A percentile compares a stretch with the other conserved stretches of the same genome.
These are phyloP conservation scores for Pholiota molesta DNA, from an alignment of 768 basidiomycete species.

Conservation along the genomic window DNA sequence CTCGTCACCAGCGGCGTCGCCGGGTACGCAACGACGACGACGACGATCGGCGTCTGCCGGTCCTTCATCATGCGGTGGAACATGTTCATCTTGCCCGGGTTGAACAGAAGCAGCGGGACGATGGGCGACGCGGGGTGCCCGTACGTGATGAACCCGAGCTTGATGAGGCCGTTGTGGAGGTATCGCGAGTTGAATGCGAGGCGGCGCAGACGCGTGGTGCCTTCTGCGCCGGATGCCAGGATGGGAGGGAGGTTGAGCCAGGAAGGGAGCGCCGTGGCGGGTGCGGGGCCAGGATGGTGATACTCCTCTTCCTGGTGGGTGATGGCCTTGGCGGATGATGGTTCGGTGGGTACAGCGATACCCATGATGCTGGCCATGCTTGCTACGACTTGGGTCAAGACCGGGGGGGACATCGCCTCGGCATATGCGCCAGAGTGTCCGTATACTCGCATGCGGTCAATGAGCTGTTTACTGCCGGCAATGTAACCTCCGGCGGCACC, in stretches of 20 bases:
- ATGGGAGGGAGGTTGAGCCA: conserved; percentile 79
- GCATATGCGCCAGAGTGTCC: conserved; percentile 86
- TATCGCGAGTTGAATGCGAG: conserved; percentile 97
- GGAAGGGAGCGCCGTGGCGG: conserved; percentile 62
- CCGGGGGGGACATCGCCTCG: conserved; percentile 89
- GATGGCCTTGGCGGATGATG: conserved; percentile 19
- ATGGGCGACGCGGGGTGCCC: conserved; percentile 92
- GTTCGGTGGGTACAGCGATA: conserved; percentile 45
- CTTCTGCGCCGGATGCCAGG: conserved; percentile 84
- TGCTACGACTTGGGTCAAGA: conserved; percentile 88
- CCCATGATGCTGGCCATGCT: conserved; percentile 99
- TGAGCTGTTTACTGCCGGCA: conserved; percentile 77
- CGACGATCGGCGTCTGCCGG: conserved; percentile 77
- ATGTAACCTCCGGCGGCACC: conserved; percentile 96
- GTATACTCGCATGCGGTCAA: conserved; percentile 79
- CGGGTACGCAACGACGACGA: conserved; percentile 90
- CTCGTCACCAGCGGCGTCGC: conserved; percentile 89
- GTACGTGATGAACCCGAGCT: conserved; percentile 96
- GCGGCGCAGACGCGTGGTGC: conserved; percentile 77
- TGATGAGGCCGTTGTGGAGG: conserved; percentile 81
- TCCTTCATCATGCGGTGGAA: conserved; percentile 90
- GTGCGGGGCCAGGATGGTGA: conserved; percentile 70
- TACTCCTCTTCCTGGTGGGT: conserved; percentile 20
- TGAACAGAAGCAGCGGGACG: conserved; percentile 89
- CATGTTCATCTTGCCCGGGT: conserved; percentile 91